phyloP scores from a whole-genome alignment of 164 flowering plant genomes.

The Piper betle region DNA sequence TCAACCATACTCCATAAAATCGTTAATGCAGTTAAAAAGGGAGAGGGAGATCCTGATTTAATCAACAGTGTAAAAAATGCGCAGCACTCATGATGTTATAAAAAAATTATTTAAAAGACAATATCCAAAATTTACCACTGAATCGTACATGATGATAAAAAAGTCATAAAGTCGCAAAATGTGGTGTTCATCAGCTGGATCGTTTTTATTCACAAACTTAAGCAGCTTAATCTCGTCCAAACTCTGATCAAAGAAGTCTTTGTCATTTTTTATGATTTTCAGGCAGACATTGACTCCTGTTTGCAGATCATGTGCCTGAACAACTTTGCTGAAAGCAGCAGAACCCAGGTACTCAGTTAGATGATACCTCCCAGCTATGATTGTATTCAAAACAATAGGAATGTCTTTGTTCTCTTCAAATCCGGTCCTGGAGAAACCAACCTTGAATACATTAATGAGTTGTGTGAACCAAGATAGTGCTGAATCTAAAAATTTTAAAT shows the following conservation, averaged over 20 bases:
- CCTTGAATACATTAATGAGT: slow-evolving; percentile 7
- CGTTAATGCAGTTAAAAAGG: not conserved
- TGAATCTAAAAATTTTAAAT: not conserved
- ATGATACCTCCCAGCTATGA: slow-evolving; percentile 75
- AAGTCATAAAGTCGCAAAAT: slow-evolving; percentile 83
- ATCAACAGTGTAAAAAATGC: too few relatives aligned
- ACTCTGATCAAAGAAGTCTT: slow-evolving; percentile 92
- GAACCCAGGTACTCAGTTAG: slow-evolving; percentile 81
- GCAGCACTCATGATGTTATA: not conserved
- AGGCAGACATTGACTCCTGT: slow-evolving; percentile 77
- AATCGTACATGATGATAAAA: slow-evolving; percentile 73
- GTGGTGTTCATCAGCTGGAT: slow-evolving; percentile 67
- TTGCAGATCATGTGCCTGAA: slow-evolving; percentile 79
- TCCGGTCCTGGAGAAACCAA: slow-evolving; percentile 63
- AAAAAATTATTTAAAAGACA: not conserved
- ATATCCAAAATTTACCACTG: too few relatives aligned
- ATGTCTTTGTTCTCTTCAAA: slow-evolving; percentile 88
- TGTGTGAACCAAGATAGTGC: not conserved
- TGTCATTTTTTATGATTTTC: slow-evolving; percentile 90
- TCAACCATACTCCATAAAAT: not conserved
- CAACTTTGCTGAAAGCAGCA: slow-evolving; percentile 91
- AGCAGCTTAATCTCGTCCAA: slow-evolving; percentile 87
- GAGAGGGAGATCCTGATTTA: not conserved
- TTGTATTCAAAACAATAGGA: slow-evolving; percentile 54
- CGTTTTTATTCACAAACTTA: slow-evolving; percentile 82